A percentile compares a stretch with the other conserved stretches of the same genome.
Conservation (phyloP, 2,329 filamentous ascomycete species). For the Talaromyces amestolkiae region DNA sequence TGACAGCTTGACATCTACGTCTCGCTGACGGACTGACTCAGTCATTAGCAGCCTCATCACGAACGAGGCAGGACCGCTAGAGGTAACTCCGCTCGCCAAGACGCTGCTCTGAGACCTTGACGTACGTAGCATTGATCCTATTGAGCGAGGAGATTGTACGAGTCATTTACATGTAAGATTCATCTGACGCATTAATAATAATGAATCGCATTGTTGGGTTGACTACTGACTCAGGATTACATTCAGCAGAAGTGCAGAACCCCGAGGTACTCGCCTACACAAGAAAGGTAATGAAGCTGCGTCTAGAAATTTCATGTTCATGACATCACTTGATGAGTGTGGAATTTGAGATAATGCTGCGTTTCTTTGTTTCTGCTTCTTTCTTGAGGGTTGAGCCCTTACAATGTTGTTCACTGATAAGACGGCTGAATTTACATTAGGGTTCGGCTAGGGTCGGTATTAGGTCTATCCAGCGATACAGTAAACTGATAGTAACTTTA, state of each 20-base stretch:
- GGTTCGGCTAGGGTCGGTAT: neutral
- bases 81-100: neutral
- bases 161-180: neutral
- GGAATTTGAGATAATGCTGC: neutral
- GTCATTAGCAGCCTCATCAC: neutral
- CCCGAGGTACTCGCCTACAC: neutral
- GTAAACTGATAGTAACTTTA: no score
- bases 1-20: neutral
- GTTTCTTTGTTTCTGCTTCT: neutral
- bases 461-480: neutral
- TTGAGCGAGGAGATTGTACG: neutral
- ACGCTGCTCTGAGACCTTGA: neutral
- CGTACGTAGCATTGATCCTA: neutral
- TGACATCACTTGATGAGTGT: neutral
- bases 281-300: neutral
- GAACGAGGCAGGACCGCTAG: neutral
- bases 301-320: neutral
- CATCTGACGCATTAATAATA: no score
- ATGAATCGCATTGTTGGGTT: neutral
- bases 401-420: neutral
- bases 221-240: neutral
- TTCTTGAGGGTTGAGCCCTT: neutral
- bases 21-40: neutral
- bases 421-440: no score
- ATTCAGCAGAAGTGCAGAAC: neutral